Percentiles rank a stretch among this genome's conserved stretches.
Evolutionary conservation across 495 filamentous ascomycete species (phyloP).

Genomic region (Aspergillus sclerotiicarbonarius): DNA sequence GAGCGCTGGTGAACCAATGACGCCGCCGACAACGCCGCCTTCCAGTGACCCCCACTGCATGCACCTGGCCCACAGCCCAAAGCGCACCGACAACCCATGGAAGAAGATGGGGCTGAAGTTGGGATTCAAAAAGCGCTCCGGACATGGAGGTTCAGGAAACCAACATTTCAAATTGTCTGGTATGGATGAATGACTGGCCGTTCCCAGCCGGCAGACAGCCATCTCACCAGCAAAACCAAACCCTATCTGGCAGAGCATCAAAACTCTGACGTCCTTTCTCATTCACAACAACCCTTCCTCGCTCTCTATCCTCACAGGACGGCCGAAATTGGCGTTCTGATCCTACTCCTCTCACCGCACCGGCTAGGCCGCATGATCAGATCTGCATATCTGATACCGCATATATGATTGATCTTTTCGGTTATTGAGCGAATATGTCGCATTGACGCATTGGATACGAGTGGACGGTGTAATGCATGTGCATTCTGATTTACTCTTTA

Average conservation of each 20-base stretch:
- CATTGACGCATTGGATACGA: conserved; percentile 17
- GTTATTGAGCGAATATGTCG: conserved; percentile 9
- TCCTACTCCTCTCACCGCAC: not conserved
- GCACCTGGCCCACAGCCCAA: conserved; percentile 50
- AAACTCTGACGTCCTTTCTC: not conserved
- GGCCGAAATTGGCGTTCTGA: not conserved
- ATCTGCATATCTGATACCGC: not conserved
- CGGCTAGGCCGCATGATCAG: not conserved
- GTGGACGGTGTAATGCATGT: conserved; percentile 26
- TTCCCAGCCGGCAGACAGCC: not conserved
- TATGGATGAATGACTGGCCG: conserved; percentile 31
- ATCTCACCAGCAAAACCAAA: not conserved
- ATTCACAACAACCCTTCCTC: not conserved
- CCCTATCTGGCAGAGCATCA: not conserved
- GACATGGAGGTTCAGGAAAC: conserved; percentile 28
- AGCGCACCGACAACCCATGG: conserved; percentile 64
- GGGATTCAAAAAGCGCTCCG: conserved; percentile 62
- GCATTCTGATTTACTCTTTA: conserved; percentile 23
- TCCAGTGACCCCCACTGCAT: conserved; percentile 53
- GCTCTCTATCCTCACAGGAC: not conserved
- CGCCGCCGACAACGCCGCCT: conserved; percentile 84
- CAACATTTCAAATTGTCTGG: conserved; percentile 37
- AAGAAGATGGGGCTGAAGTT: conserved; percentile 83
- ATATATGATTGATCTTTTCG: conserved; percentile 11
- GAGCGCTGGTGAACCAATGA: conserved; percentile 67